Evolutionary conservation across 2,329 filamentous ascomycete species (phyloP), one percentile per base, ranked within the genome.

Genomic region (Drechslerella dactyloides): DNA sequence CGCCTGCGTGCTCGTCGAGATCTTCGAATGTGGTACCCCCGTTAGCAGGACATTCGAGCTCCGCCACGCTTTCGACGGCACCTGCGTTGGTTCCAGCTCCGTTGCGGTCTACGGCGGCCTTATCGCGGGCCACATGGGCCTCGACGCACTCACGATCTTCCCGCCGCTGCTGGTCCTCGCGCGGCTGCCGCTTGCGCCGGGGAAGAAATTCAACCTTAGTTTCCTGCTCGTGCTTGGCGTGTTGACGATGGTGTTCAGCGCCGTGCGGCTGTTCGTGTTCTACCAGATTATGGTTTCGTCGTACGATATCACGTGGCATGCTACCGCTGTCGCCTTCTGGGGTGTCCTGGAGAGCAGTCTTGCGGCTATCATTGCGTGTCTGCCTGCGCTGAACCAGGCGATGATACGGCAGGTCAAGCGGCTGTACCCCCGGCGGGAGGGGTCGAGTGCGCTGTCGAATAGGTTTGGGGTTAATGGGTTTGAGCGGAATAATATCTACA

Each of bases 71-170:
- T 61, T 62, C 44, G 52, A 73, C 23, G 69, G 69, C 21, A 66
- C 27, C 1, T 73, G 69, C 42, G 21, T 61, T 2, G 55, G 69
- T 8, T 40, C 56, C 15, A 48, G 3, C 3, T 57, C 55, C 1
- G 44, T 33, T 2, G 52, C 52, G 1, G 54, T 66, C 8, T 73
- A 73, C 23, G 69, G 51, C 10, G 60, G 69, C 3, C 35, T 73
- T n/a, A 59, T 63, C 46, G 61, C 57, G 1, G 69, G 69, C 3
- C 69, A 73, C 24, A 66, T 73, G 13, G 33, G 1, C 7, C 51
- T 73, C n/a, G 69, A 73, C 42, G 56, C 59, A 6, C 52, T 73
- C 7, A 73, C 69, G 1, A 73, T 73, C 33, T 64, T 73, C 51
- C 69, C 69, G 4, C 69, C 69, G 2, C 51, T 73, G n/a, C 24